Percentiles rank a stretch among this genome's conserved stretches.
Evolutionary conservation across 345 rosid genomes (phyloP).

Genomic region (Luvunga scandens): DNA sequence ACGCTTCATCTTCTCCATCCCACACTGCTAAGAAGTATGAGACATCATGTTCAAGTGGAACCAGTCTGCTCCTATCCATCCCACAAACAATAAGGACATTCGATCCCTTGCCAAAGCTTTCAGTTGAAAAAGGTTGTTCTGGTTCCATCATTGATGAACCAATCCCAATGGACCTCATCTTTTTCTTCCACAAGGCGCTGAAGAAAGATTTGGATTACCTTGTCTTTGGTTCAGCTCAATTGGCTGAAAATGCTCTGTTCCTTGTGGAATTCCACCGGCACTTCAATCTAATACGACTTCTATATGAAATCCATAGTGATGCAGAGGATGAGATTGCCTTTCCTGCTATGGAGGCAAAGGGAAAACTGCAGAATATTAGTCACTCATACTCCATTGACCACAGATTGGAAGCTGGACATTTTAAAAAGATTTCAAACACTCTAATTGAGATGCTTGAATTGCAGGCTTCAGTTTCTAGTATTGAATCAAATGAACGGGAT

Average conservation of each 20-base stretch:
- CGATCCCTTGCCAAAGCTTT: constrained; percentile 25
- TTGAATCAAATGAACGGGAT: constrained; percentile 23
- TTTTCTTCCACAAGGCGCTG: constrained; percentile 81
- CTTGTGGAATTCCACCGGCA: constrained; percentile 54
- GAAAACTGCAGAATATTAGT: constrained; percentile 54
- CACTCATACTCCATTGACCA: constrained; percentile 71
- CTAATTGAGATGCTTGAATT: constrained; percentile 58
- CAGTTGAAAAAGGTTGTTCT: constrained; percentile 32
- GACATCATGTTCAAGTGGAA: constrained; percentile 44
- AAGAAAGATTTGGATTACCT: constrained; percentile 72
- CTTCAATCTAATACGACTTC: constrained; percentile 49
- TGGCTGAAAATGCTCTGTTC: constrained; percentile 44
- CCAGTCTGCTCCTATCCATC: constrained; percentile 37
- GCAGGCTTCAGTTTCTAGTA: constrained; percentile 27
- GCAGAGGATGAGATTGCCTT: constrained; percentile 84
- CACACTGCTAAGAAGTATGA: constrained; percentile 20
- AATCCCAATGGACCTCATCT: constrained; percentile 65
- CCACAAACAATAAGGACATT: constrained; percentile 28
- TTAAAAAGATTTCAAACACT: constrained; percentile 49
- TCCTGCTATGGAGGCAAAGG: constrained; percentile 80
- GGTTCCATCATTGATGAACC: constrained; percentile 31
- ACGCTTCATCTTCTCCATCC: constrained; percentile 27
- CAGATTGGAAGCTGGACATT: constrained; percentile 48
- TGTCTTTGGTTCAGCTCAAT: constrained; percentile 50
- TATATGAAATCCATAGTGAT: constrained; percentile 61